A percentile compares a stretch with the other conserved stretches of the same genome.
Evolutionary conservation across 768 basidiomycete genomes (phyloP).

Genomic region (Hortiboletus campestris): DNA sequence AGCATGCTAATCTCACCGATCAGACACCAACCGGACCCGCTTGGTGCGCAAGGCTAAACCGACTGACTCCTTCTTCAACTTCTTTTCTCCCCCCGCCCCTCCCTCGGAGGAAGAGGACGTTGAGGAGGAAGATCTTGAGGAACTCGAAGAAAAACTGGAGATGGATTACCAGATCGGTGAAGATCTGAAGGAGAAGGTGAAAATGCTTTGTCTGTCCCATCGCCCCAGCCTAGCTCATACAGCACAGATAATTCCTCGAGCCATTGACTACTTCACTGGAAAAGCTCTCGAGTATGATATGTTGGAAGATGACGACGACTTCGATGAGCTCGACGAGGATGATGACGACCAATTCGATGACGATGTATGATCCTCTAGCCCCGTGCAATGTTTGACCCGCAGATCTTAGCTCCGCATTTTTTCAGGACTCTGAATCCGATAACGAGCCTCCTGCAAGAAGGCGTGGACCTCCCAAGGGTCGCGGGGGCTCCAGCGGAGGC

Average conservation of each 20-base stretch:
- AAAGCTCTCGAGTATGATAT: constrained; percentile 87
- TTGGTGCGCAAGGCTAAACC: constrained; percentile 84
- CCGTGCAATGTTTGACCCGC: constrained; percentile 15
- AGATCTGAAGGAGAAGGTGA: constrained; percentile 94
- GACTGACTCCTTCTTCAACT: constrained; percentile 98
- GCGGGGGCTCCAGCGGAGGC: constrained; percentile 41
- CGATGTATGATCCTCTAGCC: constrained; percentile 42
- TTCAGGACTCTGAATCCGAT: constrained; percentile 70
- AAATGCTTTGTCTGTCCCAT: not conserved
- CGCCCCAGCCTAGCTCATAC: not conserved
- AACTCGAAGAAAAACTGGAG: constrained; percentile 91
- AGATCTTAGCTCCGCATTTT: constrained; percentile 17
- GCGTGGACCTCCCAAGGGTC: constrained; percentile 58
- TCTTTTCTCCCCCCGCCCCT: constrained; percentile 82
- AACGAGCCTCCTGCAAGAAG: constrained; percentile 56
- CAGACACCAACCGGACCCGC: constrained; percentile 83
- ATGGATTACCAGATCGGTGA: constrained; percentile 98
- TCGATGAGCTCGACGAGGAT: constrained; percentile 55
- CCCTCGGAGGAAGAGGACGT: constrained; percentile 71
- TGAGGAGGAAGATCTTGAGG: constrained; percentile 83
- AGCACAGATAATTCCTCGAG: constrained; percentile 84
- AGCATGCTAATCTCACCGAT: constrained; percentile 1
- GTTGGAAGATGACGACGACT: constrained; percentile 53
- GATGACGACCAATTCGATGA: constrained; percentile 57
- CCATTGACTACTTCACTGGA: constrained; percentile 96